Percentiles rank a stretch among this genome's conserved stretches.
phyloP scores from a whole-genome alignment of 108 stramenopile genomes.

The Asterionellopsis glacialis region DNA sequence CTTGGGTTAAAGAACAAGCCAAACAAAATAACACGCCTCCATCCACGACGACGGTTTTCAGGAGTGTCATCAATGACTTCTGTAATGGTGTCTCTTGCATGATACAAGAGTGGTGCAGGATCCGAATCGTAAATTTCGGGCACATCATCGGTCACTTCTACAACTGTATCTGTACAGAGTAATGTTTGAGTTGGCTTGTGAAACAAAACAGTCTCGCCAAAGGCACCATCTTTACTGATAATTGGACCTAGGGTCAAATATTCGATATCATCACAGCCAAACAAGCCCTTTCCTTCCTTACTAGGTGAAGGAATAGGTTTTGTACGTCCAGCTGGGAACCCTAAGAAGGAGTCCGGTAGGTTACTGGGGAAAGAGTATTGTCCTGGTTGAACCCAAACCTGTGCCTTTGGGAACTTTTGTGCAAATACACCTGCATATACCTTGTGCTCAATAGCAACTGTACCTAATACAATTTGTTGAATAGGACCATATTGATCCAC shows the following conservation, averaged over 20 bases:
- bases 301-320: slow-evolving; percentile 33
- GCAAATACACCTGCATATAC: slow-evolving; percentile 87
- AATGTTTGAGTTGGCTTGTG: slow-evolving; percentile 82
- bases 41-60: slow-evolving; percentile 77
- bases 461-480: slow-evolving; percentile 86
- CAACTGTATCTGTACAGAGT: slow-evolving; percentile 84
- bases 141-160: slow-evolving; percentile 84
- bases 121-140: slow-evolving; percentile 79
- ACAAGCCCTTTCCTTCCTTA: slow-evolving; percentile 54
- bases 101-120: slow-evolving; percentile 84
- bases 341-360: slow-evolving; percentile 72
- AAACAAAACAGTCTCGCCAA: slow-evolving; percentile 90
- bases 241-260: slow-evolving; percentile 79
- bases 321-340: slow-evolving; percentile 73
- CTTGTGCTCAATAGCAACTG: slow-evolving; percentile 93
- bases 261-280: slow-evolving; percentile 36
- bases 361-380: slow-evolving; percentile 84
- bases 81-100: slow-evolving; percentile 82
- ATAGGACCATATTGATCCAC: slow-evolving; percentile 70
- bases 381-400: slow-evolving; percentile 81
- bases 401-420: slow-evolving; percentile 75
- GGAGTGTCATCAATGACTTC: slow-evolving; percentile 76
- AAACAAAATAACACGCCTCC: slow-evolving; percentile 85
- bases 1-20: slow-evolving; percentile 87
- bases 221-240: slow-evolving; percentile 83